These are phyloP conservation scores for Colletotrichum sp. DNA, from an alignment of 2,329 filamentous ascomycete species.

Conservation along the genomic window DNA sequence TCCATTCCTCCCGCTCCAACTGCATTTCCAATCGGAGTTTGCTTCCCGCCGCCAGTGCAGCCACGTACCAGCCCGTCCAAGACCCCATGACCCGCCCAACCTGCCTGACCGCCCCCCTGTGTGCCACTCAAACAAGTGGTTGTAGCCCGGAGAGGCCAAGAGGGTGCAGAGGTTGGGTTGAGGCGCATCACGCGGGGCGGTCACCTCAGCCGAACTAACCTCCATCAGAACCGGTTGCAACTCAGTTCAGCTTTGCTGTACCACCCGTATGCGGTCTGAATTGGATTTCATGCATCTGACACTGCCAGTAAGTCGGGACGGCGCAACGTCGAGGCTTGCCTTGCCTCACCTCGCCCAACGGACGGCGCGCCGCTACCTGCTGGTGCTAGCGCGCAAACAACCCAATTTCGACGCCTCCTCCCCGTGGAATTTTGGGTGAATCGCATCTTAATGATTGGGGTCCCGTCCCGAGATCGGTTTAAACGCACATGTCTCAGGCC, in stretches of 20 bases:
- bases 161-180: background rate
- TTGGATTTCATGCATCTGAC: background rate
- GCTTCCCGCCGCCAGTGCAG: background rate
- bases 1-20: background rate
- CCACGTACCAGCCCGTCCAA: background rate
- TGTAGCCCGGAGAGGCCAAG: background rate
- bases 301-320: conserved; percentile 5
- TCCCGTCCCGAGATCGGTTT: background rate
- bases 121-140: background rate
- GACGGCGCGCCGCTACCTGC: background rate
- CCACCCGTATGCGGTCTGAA: background rate
- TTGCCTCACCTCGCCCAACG: background rate
- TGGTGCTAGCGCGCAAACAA: background rate
- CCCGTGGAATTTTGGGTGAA: background rate
- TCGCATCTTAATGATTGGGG: background rate
- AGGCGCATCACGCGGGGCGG: conserved; percentile 3
- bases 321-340: background rate
- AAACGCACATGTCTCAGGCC: background rate
- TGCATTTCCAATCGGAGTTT: background rate
- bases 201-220: background rate
- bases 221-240: background rate
- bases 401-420: background rate
- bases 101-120: background rate
- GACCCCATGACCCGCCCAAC: background rate
- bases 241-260: background rate